A percentile compares a stretch with the other conserved stretches of the same genome.
phyloP scores from a whole-genome alignment of 352 stramenopile genomes.

The Phytophthora agathidicida region DNA sequence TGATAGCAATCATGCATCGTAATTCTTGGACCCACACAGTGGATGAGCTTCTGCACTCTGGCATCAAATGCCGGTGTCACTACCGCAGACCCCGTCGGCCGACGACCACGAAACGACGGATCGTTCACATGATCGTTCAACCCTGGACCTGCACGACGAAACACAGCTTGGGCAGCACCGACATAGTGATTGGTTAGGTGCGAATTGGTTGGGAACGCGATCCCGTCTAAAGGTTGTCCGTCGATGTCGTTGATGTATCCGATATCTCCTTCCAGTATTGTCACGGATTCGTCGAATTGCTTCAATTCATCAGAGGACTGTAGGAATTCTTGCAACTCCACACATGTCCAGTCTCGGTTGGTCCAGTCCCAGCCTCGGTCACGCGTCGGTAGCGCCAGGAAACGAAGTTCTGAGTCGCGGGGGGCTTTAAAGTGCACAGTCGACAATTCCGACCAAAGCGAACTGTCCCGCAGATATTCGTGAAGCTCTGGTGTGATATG shows the following conservation, averaged over 20 bases:
- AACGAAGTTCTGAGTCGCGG: too few species aligned
- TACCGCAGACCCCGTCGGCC: conserved; percentile 40
- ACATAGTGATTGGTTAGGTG: conserved; percentile 46
- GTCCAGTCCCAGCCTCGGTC: conserved; percentile 38
- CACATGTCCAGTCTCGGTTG: conserved; percentile 24
- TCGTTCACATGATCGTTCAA: conserved; percentile 43
- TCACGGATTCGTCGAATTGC: conserved; percentile 34
- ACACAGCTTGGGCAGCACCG: conserved; percentile 49
- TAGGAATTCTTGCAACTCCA: conserved; percentile 46
- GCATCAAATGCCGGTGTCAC: conserved; percentile 58
- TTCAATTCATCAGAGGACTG: conserved; percentile 33
- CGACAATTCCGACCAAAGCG: conserved; percentile 47
- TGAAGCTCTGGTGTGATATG: conserved; percentile 16
- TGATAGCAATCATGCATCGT: conserved; percentile 33
- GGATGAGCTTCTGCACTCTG: conserved; percentile 52
- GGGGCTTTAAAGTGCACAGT: conserved; percentile 27
- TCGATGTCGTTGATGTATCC: conserved; percentile 38
- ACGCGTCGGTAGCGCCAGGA: conserved; percentile 14
- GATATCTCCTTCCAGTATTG: conserved; percentile 45
- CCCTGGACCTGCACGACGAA: conserved; percentile 43
- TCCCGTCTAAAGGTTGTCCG: conserved; percentile 38
- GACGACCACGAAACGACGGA: conserved; percentile 30
- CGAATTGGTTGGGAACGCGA: conserved; percentile 58
- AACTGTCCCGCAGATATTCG: conserved; percentile 33
- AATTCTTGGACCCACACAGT: conserved; percentile 60